These are phyloP conservation scores for Boletus semigastroideus DNA, from an alignment of 1,284 basidiomycete species.

Conservation along the genomic window DNA sequence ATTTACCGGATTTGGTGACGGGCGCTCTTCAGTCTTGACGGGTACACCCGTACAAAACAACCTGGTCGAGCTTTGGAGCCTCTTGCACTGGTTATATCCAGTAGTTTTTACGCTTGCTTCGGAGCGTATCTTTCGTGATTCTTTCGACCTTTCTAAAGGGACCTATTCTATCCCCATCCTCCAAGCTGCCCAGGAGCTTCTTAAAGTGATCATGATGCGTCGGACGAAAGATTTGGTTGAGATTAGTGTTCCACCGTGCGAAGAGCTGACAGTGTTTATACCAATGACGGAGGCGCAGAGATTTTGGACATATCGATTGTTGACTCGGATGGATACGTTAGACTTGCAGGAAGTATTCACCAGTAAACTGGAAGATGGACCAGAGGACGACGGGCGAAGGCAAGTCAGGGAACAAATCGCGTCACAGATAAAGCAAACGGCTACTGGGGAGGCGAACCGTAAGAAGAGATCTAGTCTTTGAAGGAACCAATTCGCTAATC, in stretches of 20 bases:
- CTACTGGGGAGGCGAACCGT: constrained; percentile 34
- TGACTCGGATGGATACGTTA: constrained; percentile 50
- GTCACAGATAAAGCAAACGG: constrained; percentile 35
- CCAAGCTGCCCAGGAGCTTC: constrained; percentile 45
- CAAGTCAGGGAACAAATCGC: constrained; percentile 44
- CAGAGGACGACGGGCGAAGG: constrained; percentile 35
- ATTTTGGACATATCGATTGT: constrained; percentile 59
- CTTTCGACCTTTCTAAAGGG: constrained; percentile 53
- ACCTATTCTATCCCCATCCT: constrained; percentile 51
- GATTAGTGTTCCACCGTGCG: constrained; percentile 51
- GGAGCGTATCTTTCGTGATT: constrained; percentile 46
- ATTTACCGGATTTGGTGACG: constrained; percentile 5
- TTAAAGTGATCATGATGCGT: constrained; percentile 56
- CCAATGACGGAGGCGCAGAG: constrained; percentile 59
- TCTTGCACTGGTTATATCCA: constrained; percentile 58
- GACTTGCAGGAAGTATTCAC: constrained; percentile 50
- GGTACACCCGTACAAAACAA: constrained; percentile 68
- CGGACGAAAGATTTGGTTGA: constrained; percentile 56
- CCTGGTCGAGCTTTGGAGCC: constrained; percentile 55
- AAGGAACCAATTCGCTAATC: not conserved
- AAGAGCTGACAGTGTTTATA: constrained; percentile 56
- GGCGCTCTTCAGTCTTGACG: constrained; percentile 46
- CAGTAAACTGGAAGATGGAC: constrained; percentile 32
- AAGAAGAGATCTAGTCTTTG: constrained; percentile 12
- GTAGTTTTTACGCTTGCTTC: constrained; percentile 49